Evolutionary conservation across 192 early-diverging fungal species (phyloP), one percentile per base, ranked within the genome.

Genomic region (Piromyces sp.): DNA sequence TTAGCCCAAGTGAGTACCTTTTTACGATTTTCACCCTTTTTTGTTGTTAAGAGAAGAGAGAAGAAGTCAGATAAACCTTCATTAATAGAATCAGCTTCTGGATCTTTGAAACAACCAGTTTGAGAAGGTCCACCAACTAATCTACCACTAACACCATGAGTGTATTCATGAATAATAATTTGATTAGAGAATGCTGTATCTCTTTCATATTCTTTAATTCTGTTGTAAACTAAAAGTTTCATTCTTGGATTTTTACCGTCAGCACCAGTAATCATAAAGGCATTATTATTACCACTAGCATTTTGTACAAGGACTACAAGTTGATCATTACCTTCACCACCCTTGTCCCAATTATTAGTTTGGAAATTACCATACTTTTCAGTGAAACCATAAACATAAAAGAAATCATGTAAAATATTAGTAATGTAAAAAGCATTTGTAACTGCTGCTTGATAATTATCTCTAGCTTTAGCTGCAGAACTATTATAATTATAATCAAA

Each of bases 41-140:
- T 68, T 2, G 51, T 68, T 26, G 51, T 68, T 68, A 68, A 28
- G n/a, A 68, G 51, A 0, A 68, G 89, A 15, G 94, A 95, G 16
- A 97, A 94, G 84, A 91, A 93, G 83, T 98, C 97, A 28, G 95
- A 95, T 95, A 95, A 97, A 26, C 97, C 97, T 87, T 98, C 97
- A 79, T 96, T 94, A 94, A 95, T 96, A 40, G 26, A 68, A 68
- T 68, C 95, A 95, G 80, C 96, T 96, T 68, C 51, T 11, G 4
- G 4, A 68, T 68, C 51, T 68, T 68, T 68, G 9, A 68, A 68
- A 9, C 51, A 68, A 68, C 51, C 26, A 68, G 51, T 68, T 68
- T 68, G 51, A 9, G 51, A 28, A 33, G 93, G 95, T 16, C 97
- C 97, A 81, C 97, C 97, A 2, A 95, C 97, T 82, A 98, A 87